Evolutionary conservation across 2,329 filamentous ascomycete species (phyloP), one percentile per base, ranked within the genome.

Genomic region (Aureobasidium musti): DNA sequence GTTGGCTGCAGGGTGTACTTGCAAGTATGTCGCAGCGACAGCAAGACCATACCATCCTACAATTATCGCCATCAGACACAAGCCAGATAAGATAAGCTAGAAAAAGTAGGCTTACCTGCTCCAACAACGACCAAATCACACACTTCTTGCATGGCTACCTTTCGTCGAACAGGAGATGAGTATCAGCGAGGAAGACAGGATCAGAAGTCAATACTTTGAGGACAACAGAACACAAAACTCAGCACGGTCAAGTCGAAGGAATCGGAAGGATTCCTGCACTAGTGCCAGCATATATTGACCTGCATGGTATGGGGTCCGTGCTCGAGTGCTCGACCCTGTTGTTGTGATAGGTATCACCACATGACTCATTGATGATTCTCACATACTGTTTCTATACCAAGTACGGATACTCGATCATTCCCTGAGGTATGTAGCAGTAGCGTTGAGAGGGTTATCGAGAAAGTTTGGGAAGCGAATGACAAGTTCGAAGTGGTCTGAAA

Each of bases 1-100:
- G 1, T 78, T 75, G n/a, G 78, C 73, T 21, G 72, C 63, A 0
- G 77, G 78, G 65, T 82, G 76, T 11, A 79, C 72, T 54, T 82
- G 76, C 1, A 81, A 74, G 69, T 82, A 82, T 1, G 81, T 82
- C 71, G 82, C 83, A 11, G 82, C 79, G 7, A 79, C 76, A 49
- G 77, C 77, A 28, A 85, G 75, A 7, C 83, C 82, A 68, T 79
- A 79, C 76, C 76, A 79, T 35, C 78, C 78, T 79, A 21, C 28
- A 19, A 7, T 14, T 2, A 19, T 21, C 2, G 4, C 35, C 4
- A 39, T 39, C 35, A 39, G 14, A 17, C 13, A 39, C 35, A 14
- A 6, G 35, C 14, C 35, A 39, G 5, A 5, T 1, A 39, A 17
- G 35, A 11, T 8, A 10, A 39, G 14, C 35, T 39, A 17, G 3